phyloP scores from a whole-genome alignment of 2,329 filamentous ascomycete genomes.

The Alternaria sp. region DNA sequence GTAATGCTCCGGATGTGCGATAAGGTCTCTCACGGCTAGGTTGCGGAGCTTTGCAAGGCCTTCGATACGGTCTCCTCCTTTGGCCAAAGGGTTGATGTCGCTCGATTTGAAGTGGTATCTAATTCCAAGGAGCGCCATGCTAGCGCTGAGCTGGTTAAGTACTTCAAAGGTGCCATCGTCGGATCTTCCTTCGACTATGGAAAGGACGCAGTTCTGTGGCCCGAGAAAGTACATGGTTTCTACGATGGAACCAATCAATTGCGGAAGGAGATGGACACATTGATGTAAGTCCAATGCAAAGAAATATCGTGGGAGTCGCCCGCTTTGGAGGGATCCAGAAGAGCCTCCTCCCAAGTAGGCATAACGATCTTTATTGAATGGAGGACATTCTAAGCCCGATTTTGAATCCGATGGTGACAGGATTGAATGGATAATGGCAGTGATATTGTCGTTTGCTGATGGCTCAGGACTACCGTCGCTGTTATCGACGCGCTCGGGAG shows the following conservation, averaged over 20 bases:
- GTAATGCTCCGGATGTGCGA: slow-evolving; percentile 76
- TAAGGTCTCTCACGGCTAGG: slow-evolving; percentile 57
- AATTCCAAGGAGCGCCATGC: too few species aligned
- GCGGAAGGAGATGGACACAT: slow-evolving; percentile 54
- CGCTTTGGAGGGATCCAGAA: not conserved
- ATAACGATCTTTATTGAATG: too few species aligned
- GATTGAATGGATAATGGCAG: too few species aligned
- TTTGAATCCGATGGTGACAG: too few species aligned
- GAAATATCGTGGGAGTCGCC: slow-evolving; percentile 40
- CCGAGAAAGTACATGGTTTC: slow-evolving; percentile 60
- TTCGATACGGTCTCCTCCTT: slow-evolving; percentile 51
- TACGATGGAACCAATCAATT: slow-evolving; percentile 60
- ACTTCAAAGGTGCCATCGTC: slow-evolving; percentile 58
- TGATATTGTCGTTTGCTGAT: too few species aligned
- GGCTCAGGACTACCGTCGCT: too few species aligned
- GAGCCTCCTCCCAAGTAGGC: too few species aligned
- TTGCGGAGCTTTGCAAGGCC: slow-evolving; percentile 61
- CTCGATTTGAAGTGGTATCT: slow-evolving; percentile 51
- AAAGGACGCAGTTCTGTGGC: slow-evolving; percentile 58
- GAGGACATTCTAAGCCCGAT: too few species aligned
- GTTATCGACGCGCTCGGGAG: too few species aligned
- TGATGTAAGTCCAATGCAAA: slow-evolving; percentile 62
- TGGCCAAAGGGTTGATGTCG: slow-evolving; percentile 50
- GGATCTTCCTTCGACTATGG: slow-evolving; percentile 63
- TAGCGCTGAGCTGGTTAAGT: too few species aligned